Evolutionary conservation across 495 filamentous ascomycete species (phyloP).

Genomic region (Annulohypoxylon moriforme): DNA sequence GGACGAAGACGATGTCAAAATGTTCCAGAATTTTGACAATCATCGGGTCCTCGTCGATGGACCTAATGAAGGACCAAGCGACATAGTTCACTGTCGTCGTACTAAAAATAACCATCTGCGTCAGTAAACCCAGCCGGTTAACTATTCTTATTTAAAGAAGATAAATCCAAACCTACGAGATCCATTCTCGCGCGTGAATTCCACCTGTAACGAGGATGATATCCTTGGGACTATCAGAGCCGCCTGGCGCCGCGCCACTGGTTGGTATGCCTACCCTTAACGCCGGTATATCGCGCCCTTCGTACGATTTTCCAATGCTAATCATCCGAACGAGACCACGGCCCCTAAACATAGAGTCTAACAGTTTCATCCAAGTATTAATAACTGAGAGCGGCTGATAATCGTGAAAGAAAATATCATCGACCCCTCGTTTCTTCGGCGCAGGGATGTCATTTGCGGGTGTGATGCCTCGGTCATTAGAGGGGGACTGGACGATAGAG

Average conservation of each 20-base stretch:
- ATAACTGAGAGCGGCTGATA: constrained; percentile 84
- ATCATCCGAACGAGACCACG: constrained; percentile 77
- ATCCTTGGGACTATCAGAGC: constrained; percentile 62
- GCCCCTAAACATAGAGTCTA: constrained; percentile 81
- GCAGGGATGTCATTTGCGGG: constrained; percentile 23
- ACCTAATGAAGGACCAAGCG: constrained; percentile 87
- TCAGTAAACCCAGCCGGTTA: too few relatives aligned
- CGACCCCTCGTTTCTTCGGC: constrained; percentile 49
- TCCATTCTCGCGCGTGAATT: constrained; percentile 94
- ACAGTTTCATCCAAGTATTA: constrained; percentile 85
- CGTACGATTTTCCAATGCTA: constrained; percentile 81
- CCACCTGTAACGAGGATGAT: constrained; percentile 88
- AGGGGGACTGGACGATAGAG: constrained; percentile 28
- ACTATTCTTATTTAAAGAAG: too few relatives aligned
- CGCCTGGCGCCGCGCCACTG: constrained; percentile 50
- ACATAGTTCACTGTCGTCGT: constrained; percentile 92
- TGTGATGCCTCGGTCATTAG: constrained; percentile 41
- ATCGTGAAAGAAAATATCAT: constrained; percentile 85
- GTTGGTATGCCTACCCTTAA: constrained; percentile 78
- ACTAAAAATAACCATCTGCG: too few relatives aligned
- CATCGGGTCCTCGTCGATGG: constrained; percentile 72
- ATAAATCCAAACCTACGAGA: too few relatives aligned
- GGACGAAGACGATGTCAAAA: constrained; percentile 90
- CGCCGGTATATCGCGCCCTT: constrained; percentile 86
- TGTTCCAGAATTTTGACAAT: constrained; percentile 81